Base-by-base conservation (phyloP, 1,139 yeast genomes). In the Taphrina confusa region DNA sequence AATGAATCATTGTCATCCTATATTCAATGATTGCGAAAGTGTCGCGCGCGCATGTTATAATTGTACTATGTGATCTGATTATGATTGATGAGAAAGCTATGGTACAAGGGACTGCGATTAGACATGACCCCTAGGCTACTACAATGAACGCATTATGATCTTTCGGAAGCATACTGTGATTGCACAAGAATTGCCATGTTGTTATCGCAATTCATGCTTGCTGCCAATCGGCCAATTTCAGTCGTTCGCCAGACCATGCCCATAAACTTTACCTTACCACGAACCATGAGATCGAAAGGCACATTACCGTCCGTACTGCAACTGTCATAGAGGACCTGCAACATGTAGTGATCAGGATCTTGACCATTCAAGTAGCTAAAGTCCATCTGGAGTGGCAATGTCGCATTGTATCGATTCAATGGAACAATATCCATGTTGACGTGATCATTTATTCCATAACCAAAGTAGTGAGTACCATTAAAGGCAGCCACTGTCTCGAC, bases 221-320 rank as follows among this genome's bases (percentile, higher is more conserved):
- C 47, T 4, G 47, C 18, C 2, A 42, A 11, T 9, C 47, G 47
- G 30, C 16, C 31, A n/a, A 27, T 18, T 25, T 42, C 47, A 9
- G 47, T n/a, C 1, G 47, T 42, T 18, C 25, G 25, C 11, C 31
- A 18, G 9, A 12, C 47, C 6, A 23, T 6, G 5, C 47, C 47
- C 31, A 42, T 27, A 42, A 47, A 20, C 33, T 27, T 47, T 3
- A 47, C 42, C 31, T 20, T 47, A 12, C 25, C 42, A 14, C 34
- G 52, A 3, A 33, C 39, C 20, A 33, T 11, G 42, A 47, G 52
- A n/a, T 6, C n/a, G 52, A 47, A 33, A 9, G 52, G 42, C 11
- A 47, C 28, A 4, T 23, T 9, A 14, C 31, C 23, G 4, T 28
- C 27, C 3, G 31, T 4, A 18, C n/a, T 18, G n/a, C 52, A 47